Percentiles rank a stretch among this genome's conserved stretches.
Evolutionary conservation across 441 rosid genomes (phyloP).

Genomic region (Jatropha podagrica): DNA sequence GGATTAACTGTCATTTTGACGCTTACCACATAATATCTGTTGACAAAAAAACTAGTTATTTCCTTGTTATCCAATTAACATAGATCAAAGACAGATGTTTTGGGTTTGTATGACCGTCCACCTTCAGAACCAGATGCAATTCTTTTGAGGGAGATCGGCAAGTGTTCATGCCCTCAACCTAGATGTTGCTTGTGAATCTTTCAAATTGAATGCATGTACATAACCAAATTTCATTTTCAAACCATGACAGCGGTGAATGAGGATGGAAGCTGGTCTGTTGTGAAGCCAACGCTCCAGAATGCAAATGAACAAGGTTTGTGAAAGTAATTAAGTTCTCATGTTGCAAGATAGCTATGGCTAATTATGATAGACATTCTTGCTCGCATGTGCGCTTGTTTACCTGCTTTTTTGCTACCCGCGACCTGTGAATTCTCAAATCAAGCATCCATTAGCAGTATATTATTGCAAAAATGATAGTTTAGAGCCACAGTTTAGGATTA

Average conservation of each 20-base stretch:
- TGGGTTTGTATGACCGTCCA: slow-evolving; percentile 90
- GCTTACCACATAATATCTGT: background rate
- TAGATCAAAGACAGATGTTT: slow-evolving; percentile 73
- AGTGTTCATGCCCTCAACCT: slow-evolving; percentile 21
- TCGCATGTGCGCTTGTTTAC: too few relatives aligned
- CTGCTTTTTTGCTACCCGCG: background rate
- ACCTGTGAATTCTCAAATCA: background rate
- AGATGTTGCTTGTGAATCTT: background rate
- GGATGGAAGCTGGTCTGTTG: slow-evolving; percentile 83
- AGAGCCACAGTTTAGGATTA: background rate
- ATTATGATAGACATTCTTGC: background rate
- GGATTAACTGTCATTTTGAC: too few relatives aligned
- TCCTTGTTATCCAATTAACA: slow-evolving; percentile 46
- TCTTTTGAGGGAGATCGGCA: slow-evolving; percentile 84
- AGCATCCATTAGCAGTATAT: background rate
- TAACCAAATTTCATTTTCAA: slow-evolving; percentile 14
- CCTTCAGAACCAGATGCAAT: slow-evolving; percentile 72
- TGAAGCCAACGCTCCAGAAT: slow-evolving; percentile 49
- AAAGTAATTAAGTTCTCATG: background rate
- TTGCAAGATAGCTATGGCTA: background rate
- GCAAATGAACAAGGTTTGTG: slow-evolving; percentile 54
- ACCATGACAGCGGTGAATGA: slow-evolving; percentile 62
- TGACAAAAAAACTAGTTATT: background rate
- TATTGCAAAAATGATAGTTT: background rate
- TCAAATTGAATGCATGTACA: slow-evolving; percentile 8